Base-by-base conservation (phyloP, 768 basidiomycete species). In the Russula virescens region DNA sequence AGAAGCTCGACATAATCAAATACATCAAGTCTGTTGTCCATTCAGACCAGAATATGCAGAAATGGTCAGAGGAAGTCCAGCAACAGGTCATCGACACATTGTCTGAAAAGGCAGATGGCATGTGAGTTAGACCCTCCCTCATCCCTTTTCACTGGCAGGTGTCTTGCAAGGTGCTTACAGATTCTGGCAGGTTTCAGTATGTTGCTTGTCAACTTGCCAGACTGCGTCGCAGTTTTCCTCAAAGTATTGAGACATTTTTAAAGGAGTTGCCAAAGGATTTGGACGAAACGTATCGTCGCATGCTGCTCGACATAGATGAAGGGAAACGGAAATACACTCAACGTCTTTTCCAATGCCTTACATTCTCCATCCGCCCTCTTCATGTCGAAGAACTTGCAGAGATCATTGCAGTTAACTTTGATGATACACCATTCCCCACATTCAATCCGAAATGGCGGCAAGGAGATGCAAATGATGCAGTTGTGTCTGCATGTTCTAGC, bases 401-500 rank as follows among this genome's bases (percentile, higher is more conserved):
- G 1, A n/a, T 62, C 1, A 31, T 62, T 16, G 49, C 61, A 3
- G 25, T 62, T 10, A 40, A 7, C 5, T 38, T 46, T 6, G 61
- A 57, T 3, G 21, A n/a, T n/a, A n/a, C 13, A 11, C 6, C 0
- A 0, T 10, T 6, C 26, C 42, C 55, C 1, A 8, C 1, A 9
- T 51, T 25, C 19, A 9, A 45, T 5, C 3, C 31, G 2, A n/a
- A 14, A 11, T 62, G 55, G 48, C 40, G 55, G 1, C 55, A 14
- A 6, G 23, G 0, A 0, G 21, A 62, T 16, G 31, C 61, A 16
- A 18, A 52, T 2, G 55, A 57, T 16, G 61, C 61, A 1, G 49
- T 62, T 3, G 19, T 62, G 1, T 62, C 61, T 13, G 49, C 43
- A 6, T 45, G 61, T 28, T 57, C 61, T 5, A 62, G 61, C n/a